Base-by-base conservation (phyloP, 1,284 basidiomycete species). In the Leccinum subrobustum region DNA sequence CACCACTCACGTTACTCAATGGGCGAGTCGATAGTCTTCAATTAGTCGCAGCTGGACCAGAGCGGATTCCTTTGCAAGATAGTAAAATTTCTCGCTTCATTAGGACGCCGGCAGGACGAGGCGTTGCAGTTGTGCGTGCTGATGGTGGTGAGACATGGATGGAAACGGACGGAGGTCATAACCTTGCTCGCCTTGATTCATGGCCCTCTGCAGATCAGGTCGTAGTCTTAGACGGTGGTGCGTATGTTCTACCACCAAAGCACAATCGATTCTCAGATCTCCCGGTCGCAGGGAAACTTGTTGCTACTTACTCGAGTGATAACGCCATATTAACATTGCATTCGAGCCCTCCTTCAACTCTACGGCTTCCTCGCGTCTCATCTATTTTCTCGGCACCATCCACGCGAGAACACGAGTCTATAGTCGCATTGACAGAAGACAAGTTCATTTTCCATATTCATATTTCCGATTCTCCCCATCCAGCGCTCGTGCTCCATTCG, bases 31-130 rank as follows among this genome's bases (percentile, higher is more conserved):
- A 83, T 58, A 83, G 85, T 11, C 72, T 92, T 27, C 73, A 62
- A 39, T 70, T 81, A 27, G 70, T 72, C 62, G 76, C 78, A 11
- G 75, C 69, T 57, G 73, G 74, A 57, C 68, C 76, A 27, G 76
- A 80, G 23, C 75, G 75, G 37, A 69, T 78, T 25, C 69, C 75
- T 23, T 77, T 78, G 60, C 84, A 87, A 65, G 79, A 84, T 29
- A 76, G 77, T 23, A 75, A 76, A 57, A 84, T 92, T 56, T 65
- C 79, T 9, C 78, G 81, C 35, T 87, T 92, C 65, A 82, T 90
- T 31, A 81, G 91, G 61, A 92, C 91, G 4, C 87, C 90, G 2
- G 88, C 91, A 61, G 91, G 91, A 3, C 79, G 79, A 60, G 91
- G 88, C 7, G 80, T 93, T 48, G 89, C 83, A 12, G 82, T 87